Percentiles rank a stretch among this genome's conserved stretches.
Evolutionary conservation across 2,329 filamentous ascomycete species (phyloP).

Genomic region (Hymenoscyphus linearis): DNA sequence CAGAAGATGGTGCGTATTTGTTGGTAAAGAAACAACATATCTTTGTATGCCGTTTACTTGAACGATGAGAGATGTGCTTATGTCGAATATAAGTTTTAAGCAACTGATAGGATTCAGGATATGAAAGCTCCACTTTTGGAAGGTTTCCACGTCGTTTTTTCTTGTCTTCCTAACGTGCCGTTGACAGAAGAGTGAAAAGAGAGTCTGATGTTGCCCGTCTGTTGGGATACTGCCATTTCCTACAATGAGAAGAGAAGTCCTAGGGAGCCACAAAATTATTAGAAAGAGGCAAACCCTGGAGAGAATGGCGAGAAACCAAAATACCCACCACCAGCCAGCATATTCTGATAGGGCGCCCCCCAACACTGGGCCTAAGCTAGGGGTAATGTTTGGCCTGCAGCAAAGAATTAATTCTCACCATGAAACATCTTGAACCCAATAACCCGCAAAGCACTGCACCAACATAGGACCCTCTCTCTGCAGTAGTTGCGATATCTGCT

Average conservation of each 20-base stretch:
- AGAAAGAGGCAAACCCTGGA: constrained; percentile 38
- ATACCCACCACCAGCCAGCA: constrained; percentile 47
- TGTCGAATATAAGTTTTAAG: constrained; percentile 34
- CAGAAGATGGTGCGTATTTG: constrained; percentile 32
- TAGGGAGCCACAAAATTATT: constrained; percentile 42
- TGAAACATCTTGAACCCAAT: not conserved
- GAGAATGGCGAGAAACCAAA: constrained; percentile 44
- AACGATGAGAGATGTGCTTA: constrained; percentile 35
- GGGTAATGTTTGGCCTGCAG: constrained; percentile 3
- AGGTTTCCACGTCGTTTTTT: not conserved
- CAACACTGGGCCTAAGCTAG: constrained; percentile 37
- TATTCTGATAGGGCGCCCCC: constrained; percentile 43
- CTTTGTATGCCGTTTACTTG: constrained; percentile 36
- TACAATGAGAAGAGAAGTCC: constrained; percentile 34
- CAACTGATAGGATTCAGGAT: constrained; percentile 36
- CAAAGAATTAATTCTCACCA: not conserved
- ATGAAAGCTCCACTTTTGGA: not conserved
- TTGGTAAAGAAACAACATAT: constrained; percentile 35
- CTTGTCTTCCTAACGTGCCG: not conserved
- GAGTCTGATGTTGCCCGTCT: not conserved
- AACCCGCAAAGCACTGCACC: constrained; percentile 32
- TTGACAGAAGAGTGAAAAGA: not conserved
- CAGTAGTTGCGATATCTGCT: constrained; percentile 56
- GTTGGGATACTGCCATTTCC: constrained; percentile 7
- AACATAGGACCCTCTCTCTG: constrained; percentile 59